Evolutionary conservation across 352 stramenopile species (phyloP).

Genomic region (Blastocystis sp.): DNA sequence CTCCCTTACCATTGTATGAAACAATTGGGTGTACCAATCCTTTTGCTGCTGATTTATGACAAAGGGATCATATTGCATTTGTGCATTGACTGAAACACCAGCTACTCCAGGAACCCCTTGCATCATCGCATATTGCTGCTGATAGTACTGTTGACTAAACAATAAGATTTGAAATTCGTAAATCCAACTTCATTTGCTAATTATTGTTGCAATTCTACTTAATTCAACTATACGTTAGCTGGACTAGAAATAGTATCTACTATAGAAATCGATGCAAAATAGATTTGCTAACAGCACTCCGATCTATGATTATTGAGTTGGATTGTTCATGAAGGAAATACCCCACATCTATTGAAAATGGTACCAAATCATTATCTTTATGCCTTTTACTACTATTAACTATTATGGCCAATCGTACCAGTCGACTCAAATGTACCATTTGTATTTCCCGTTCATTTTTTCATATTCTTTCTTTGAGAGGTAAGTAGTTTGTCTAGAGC

Average conservation of each 20-base stretch:
- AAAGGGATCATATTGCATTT: slow-evolving; percentile 13
- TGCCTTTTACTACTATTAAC: not conserved
- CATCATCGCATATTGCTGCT: not conserved
- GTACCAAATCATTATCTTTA: not conserved
- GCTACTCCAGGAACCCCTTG: not conserved
- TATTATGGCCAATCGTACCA: not conserved
- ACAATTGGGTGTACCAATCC: not conserved
- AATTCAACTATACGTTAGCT: not conserved
- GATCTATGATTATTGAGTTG: slow-evolving; percentile 15
- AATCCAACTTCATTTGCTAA: slow-evolving; percentile 41
- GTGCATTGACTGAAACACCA: not conserved
- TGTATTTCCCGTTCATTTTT: not conserved
- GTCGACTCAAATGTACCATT: not conserved
- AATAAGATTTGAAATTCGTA: not conserved
- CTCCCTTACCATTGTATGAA: not conserved
- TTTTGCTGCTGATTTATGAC: not conserved
- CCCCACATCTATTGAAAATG: not conserved
- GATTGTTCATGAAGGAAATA: not conserved
- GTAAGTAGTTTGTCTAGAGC: not conserved
- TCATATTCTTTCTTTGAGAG: not conserved
- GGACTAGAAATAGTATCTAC: not conserved
- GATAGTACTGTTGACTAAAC: slow-evolving; percentile 44
- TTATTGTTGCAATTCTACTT: not conserved
- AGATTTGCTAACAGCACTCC: slow-evolving; percentile 31
- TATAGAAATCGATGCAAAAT: slow-evolving; percentile 27